phyloP scores from a whole-genome alignment of 768 basidiomycete genomes.

The Xerocomus brunneocitrinus region DNA sequence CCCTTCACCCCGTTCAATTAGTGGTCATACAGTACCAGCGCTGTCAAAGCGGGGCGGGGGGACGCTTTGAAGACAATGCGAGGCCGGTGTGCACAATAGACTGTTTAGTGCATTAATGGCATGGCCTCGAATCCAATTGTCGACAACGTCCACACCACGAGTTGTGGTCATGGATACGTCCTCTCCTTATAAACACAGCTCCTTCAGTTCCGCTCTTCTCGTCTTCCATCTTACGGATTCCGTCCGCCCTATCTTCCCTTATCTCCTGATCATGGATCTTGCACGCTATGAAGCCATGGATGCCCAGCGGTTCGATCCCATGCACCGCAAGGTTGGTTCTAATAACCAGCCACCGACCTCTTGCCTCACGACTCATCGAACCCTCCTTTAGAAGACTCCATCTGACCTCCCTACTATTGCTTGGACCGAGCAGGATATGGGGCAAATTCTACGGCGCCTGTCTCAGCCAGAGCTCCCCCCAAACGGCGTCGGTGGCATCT shows the following conservation, averaged over 20 bases:
- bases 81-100: constrained; percentile 7
- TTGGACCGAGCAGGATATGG: constrained; percentile 21
- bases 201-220: constrained; percentile 27
- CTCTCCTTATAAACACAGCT: constrained; percentile 20
- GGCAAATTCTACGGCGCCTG: constrained; percentile 23
- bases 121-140: constrained; percentile 19
- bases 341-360: constrained; percentile 7
- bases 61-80: constrained; percentile 19
- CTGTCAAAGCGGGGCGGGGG: constrained; percentile 18
- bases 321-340: constrained; percentile 26
- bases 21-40: not conserved
- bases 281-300: constrained; percentile 30
- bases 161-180: constrained; percentile 22
- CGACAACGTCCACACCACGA: constrained; percentile 23
- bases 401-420: constrained; percentile 9
- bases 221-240: constrained; percentile 23
- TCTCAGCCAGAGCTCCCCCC: constrained; percentile 17
- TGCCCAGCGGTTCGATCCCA: constrained; percentile 31
- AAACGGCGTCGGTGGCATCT: constrained; percentile 24
- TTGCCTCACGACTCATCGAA: constrained; percentile 19
- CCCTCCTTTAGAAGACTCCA: constrained; percentile 16
- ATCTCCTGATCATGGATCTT: constrained; percentile 24
- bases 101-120: constrained; percentile 18
- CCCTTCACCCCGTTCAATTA: constrained; percentile 1
- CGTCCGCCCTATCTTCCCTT: constrained; percentile 27